These are phyloP conservation scores for Haplographium delicatum DNA, from an alignment of 495 filamentous ascomycete genomes.

Conservation along the genomic window DNA sequence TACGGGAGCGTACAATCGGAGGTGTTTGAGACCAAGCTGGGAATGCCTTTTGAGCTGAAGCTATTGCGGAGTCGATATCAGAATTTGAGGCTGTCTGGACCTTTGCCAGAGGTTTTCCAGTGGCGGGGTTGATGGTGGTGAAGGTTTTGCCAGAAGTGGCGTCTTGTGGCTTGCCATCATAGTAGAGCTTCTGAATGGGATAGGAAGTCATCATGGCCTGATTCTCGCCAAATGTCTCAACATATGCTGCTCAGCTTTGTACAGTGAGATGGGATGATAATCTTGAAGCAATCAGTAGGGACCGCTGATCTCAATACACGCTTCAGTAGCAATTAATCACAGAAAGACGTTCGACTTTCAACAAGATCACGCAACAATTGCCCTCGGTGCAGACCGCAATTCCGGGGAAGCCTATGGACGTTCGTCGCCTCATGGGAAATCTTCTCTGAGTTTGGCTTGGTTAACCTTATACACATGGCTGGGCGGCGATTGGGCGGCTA, in stretches of 20 bases:
- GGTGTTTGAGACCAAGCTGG: conserved; percentile 61
- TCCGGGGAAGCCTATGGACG: background rate
- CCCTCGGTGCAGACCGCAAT: background rate
- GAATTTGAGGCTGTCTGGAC: conserved; percentile 56
- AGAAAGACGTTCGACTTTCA: too few relatives aligned
- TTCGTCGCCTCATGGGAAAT: background rate
- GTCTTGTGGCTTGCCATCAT: conserved; percentile 55
- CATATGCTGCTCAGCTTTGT: background rate
- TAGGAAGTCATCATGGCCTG: conserved; percentile 37
- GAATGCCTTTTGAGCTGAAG: conserved; percentile 58
- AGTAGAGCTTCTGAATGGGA: conserved; percentile 58
- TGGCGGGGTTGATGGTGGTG: conserved; percentile 63
- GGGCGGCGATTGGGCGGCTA: background rate
- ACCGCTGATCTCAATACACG: conserved; percentile 8
- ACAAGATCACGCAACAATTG: background rate
- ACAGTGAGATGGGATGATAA: conserved; percentile 3
- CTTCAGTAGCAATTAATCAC: conserved; percentile 8
- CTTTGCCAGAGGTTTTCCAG: conserved; percentile 54
- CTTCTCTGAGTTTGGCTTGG: background rate
- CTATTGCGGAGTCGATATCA: conserved; percentile 62
- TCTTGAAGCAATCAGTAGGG: conserved; percentile 6
- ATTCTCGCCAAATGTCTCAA: background rate
- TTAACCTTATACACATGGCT: background rate
- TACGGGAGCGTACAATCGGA: conserved; percentile 58
- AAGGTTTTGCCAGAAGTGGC: conserved; percentile 57